A percentile compares a stretch with the other conserved stretches of the same genome.
These are phyloP conservation scores for Oryza coarctata DNA, from an alignment of 176 grass and related monocot species.

Conservation along the genomic window DNA sequence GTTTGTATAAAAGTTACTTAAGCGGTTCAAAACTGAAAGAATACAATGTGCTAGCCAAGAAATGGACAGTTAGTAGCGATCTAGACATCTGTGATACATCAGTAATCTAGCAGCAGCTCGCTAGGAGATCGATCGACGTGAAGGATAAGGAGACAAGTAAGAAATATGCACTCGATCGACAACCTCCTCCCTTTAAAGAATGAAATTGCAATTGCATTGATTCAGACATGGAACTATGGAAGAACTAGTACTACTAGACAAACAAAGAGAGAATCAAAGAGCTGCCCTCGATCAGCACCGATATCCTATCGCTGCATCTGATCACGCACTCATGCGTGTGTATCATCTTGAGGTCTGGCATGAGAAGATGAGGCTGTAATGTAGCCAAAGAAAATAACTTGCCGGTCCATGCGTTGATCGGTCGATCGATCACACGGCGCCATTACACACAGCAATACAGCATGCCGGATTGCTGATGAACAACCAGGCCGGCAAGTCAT, in stretches of 20 bases:
- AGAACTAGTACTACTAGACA: not conserved
- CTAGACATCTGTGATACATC: too few species aligned
- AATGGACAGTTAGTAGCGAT: too few species aligned
- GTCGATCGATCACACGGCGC: not conserved
- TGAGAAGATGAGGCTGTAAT: conserved; percentile 74
- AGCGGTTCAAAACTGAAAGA: not conserved
- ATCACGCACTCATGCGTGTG: not conserved
- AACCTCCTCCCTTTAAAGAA: not conserved
- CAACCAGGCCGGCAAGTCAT: conserved; percentile 75
- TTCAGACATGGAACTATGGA: not conserved
- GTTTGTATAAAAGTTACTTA: not conserved
- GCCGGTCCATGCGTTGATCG: conserved; percentile 32
- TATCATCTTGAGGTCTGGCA: conserved; percentile 66
- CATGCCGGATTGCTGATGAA: not conserved
- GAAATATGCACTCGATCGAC: not conserved
- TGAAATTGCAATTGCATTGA: not conserved
- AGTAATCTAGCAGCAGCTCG: too few species aligned
- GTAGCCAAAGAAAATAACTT: conserved; percentile 73
- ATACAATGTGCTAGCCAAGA: not conserved
- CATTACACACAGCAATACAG: not conserved
- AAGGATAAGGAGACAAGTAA: not conserved
- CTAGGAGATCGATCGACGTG: not conserved
- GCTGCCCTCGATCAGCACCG: not conserved
- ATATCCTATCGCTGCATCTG: not conserved
- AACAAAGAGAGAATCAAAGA: not conserved